A percentile compares a stretch with the other conserved stretches of the same genome.
These are phyloP conservation scores for Botrytis aclada DNA, from an alignment of 2,329 filamentous ascomycete species.

Conservation along the genomic window DNA sequence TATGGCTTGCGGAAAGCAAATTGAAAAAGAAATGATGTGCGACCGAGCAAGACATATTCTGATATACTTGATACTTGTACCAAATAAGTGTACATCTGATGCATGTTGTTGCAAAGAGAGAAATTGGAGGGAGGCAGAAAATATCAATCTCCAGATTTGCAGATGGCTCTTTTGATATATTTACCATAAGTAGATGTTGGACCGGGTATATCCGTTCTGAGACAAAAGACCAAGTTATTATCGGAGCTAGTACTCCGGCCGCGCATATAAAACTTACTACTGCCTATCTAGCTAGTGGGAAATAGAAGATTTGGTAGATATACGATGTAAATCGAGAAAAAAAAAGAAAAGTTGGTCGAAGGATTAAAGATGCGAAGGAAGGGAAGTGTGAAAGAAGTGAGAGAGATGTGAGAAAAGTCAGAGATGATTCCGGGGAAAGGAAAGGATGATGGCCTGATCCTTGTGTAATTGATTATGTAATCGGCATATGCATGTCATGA, in stretches of 20 bases:
- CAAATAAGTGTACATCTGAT: not conserved
- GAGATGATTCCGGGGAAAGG: not conserved
- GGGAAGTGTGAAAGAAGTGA: not conserved
- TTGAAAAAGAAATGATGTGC: not conserved
- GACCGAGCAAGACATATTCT: not conserved
- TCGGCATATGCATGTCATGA: not conserved
- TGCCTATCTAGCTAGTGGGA: not conserved
- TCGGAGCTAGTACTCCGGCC: conserved; percentile 4
- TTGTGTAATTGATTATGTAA: not conserved
- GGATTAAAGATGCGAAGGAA: not conserved
- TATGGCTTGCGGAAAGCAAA: not conserved
- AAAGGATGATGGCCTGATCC: not conserved
- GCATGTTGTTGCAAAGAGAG: not conserved
- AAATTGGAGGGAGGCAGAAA: not conserved
- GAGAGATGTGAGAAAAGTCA: not conserved
- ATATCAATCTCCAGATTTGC: not conserved
- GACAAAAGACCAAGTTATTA: not conserved
- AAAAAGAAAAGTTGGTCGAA: not conserved
- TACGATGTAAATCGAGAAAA: not conserved
- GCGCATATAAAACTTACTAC: not conserved
- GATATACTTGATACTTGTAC: not conserved
- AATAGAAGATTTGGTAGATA: too few species aligned
- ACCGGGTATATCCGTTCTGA: not conserved
- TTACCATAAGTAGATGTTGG: not conserved
- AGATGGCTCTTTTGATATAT: not conserved